phyloP scores from a whole-genome alignment of 1,284 basidiomycete genomes.

The Xerocomus nothofagi region DNA sequence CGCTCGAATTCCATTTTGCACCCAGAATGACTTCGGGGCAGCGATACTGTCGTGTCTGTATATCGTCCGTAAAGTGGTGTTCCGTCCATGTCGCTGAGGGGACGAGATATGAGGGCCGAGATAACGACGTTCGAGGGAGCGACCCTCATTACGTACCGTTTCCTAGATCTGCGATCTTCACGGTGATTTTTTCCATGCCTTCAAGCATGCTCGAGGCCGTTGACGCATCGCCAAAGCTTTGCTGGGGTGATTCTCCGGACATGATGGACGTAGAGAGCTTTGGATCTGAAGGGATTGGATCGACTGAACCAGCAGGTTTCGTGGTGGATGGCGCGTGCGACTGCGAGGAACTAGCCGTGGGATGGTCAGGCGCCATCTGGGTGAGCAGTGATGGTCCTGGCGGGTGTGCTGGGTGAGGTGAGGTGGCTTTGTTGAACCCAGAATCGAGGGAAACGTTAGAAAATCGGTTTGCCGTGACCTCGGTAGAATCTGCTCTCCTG shows the following conservation, averaged over 20 bases:
- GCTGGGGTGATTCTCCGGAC: conserved; percentile 42
- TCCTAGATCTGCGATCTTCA: conserved; percentile 98
- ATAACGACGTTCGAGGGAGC: neutral
- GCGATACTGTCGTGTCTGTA: conserved; percentile 96
- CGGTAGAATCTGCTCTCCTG: conserved; percentile 42
- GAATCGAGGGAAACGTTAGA: conserved; percentile 65
- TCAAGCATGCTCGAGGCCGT: conserved; percentile 32
- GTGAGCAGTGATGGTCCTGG: conserved; percentile 80
- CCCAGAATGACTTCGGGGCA: conserved; percentile 98
- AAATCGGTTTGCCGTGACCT: conserved; percentile 57
- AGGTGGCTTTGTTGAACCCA: conserved; percentile 56
- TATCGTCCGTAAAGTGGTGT: conserved; percentile 94
- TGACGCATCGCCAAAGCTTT: conserved; percentile 31
- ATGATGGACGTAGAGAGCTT: conserved; percentile 41
- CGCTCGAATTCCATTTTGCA: conserved; percentile 90
- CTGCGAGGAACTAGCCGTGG: conserved; percentile 20
- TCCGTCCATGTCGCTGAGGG: conserved; percentile 77
- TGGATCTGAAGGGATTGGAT: conserved; percentile 19
- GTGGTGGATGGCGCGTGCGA: conserved; percentile 18
- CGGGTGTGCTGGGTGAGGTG: conserved; percentile 37
- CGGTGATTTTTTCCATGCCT: conserved; percentile 83
- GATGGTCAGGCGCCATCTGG: conserved; percentile 61
- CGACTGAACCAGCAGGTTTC: conserved; percentile 34
- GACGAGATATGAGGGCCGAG: conserved; percentile 11
- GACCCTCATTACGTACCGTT: conserved; percentile 58